A percentile compares a stretch with the other conserved stretches of the same genome.
phyloP scores from a whole-genome alignment of 306 rosid genomes.

The Pyrus betulifolia region DNA sequence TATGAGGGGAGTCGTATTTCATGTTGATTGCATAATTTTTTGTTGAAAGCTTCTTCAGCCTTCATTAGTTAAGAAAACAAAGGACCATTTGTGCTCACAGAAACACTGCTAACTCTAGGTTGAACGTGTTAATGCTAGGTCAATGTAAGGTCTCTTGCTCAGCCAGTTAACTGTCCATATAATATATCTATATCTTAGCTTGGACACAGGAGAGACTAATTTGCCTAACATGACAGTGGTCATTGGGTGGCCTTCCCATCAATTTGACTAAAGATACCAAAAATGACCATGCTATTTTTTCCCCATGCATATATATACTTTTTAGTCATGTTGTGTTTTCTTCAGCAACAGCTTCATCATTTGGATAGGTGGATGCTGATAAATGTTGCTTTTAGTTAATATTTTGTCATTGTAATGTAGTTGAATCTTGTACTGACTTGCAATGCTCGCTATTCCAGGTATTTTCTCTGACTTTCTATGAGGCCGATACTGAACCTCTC shows the following conservation, averaged over 20 bases:
- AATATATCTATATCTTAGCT: not conserved
- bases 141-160: not conserved
- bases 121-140: not conserved
- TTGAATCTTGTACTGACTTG: slow-evolving; percentile 44
- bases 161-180: not conserved
- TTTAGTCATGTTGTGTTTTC: not conserved
- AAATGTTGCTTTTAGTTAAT: not conserved
- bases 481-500: slow-evolving; percentile 79
- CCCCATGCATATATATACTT: not conserved
- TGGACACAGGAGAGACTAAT: not conserved
- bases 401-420: not conserved
- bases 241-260: not conserved
- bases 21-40: not conserved
- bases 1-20: not conserved
- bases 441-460: slow-evolving; percentile 88
- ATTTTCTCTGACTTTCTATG: slow-evolving; percentile 97
- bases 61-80: not conserved
- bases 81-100: not conserved
- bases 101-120: not conserved
- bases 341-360: not conserved
- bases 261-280: not conserved
- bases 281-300: not conserved
- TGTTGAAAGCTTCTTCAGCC: not conserved
- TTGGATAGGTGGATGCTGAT: not conserved
- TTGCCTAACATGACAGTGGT: not conserved